These are phyloP conservation scores for Starmerella cellae DNA, from an alignment of 805 yeast genomes.

Conservation along the genomic window DNA sequence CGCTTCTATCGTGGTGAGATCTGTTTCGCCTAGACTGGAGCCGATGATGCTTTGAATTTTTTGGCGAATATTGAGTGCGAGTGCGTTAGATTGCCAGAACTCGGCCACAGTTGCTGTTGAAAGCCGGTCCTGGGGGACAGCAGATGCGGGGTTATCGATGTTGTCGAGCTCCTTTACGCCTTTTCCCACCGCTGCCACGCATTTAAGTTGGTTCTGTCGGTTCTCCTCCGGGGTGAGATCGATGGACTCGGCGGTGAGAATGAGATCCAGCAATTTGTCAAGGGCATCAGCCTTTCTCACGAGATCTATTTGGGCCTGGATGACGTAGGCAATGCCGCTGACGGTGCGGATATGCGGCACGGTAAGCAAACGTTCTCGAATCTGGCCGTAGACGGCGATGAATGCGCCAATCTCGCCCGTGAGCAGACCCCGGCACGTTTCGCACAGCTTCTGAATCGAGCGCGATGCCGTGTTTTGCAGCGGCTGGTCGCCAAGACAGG, in stretches of 20 bases:
- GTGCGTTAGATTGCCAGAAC: slow-evolving; percentile 25
- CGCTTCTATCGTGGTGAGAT: slow-evolving; percentile 44
- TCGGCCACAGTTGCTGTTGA: slow-evolving; percentile 19
- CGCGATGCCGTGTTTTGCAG: slow-evolving; percentile 35
- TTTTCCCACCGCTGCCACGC: slow-evolving; percentile 58
- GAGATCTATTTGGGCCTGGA: slow-evolving; percentile 20
- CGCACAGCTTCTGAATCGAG: slow-evolving; percentile 40
- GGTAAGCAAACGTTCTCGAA: slow-evolving; percentile 14
- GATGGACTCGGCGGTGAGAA: slow-evolving; percentile 8
- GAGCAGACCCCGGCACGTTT: slow-evolving; percentile 23
- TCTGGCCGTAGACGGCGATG: slow-evolving; percentile 21
- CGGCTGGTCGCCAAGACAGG: slow-evolving; percentile 25
- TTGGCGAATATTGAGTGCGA: slow-evolving; percentile 27
- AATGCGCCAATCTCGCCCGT: slow-evolving; percentile 22
- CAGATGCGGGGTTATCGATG: background rate
- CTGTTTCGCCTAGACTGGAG: slow-evolving; percentile 32
- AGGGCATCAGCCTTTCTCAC: slow-evolving; percentile 25
- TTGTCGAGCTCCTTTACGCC: slow-evolving; percentile 36
- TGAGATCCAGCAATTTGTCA: slow-evolving; percentile 8
- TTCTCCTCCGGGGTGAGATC: slow-evolving; percentile 23
- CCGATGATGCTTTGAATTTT: slow-evolving; percentile 33
- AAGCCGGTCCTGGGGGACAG: background rate
- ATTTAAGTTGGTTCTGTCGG: slow-evolving; percentile 44
- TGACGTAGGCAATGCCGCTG: slow-evolving; percentile 25
- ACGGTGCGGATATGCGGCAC: slow-evolving; percentile 27